Conservation (phyloP, 2,329 filamentous ascomycete genomes). For the Calonectria naviculata region DNA sequence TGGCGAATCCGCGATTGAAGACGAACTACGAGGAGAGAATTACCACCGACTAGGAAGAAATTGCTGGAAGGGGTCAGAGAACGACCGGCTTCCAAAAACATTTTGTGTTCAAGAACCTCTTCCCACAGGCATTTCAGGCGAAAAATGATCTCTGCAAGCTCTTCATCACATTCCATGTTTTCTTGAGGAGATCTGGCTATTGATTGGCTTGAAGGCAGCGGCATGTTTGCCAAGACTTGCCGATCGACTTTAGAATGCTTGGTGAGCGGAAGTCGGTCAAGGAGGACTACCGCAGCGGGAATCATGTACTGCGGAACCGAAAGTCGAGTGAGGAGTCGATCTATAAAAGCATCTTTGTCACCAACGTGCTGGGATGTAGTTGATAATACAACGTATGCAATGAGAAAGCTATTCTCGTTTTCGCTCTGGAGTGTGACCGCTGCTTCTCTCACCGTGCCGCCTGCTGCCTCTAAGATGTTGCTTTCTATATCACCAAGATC, state of each 20-base stretch:
- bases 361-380: background rate
- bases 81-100: background rate
- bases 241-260: background rate
- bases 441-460: background rate
- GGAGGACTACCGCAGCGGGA: background rate
- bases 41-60: conserved; percentile 17
- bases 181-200: no score
- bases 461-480: conserved; percentile 18
- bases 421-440: conserved; percentile 9
- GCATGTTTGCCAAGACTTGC: background rate
- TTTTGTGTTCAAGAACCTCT: no score
- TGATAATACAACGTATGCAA: background rate
- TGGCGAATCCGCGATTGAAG: background rate
- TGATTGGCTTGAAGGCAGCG: no score
- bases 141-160: background rate
- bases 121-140: no score
- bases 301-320: background rate
- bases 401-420: background rate
- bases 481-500: conserved; percentile 54
- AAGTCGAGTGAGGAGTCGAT: background rate
- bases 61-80: background rate
- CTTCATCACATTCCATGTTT: background rate
- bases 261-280: background rate
- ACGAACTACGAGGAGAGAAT: background rate
- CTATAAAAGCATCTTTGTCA: background rate